These are phyloP conservation scores for Trichoderma gracile DNA, from an alignment of 2,329 filamentous ascomycete species.

Conservation along the genomic window DNA sequence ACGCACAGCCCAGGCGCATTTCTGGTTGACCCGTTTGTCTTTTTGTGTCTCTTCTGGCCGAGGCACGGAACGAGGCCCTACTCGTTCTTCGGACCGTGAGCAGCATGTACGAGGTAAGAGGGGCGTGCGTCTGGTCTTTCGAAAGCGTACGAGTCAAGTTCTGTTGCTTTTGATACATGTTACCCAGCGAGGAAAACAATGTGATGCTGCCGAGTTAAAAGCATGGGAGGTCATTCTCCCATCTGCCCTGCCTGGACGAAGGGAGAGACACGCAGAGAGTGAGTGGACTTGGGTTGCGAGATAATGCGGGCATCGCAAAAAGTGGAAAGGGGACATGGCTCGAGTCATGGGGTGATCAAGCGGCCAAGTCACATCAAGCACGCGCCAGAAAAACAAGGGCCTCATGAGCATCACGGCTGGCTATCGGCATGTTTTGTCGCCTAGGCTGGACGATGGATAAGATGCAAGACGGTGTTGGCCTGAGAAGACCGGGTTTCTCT, in stretches of 20 bases:
- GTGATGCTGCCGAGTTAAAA: too few species aligned
- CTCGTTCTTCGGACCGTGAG: too few species aligned
- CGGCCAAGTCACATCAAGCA: not conserved
- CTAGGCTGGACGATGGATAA: not conserved
- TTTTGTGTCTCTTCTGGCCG: not conserved
- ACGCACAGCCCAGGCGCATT: not conserved
- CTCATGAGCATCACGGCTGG: not conserved
- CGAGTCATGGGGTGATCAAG: not conserved
- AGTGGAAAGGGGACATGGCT: conserved; percentile 4
- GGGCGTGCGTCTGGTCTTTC: too few species aligned
- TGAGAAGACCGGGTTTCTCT: not conserved
- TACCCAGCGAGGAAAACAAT: too few species aligned
- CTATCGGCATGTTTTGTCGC: not conserved
- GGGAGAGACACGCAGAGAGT: not conserved
- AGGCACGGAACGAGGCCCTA: not conserved
- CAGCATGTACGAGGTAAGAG: too few species aligned
- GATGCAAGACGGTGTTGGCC: not conserved
- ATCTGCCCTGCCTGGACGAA: not conserved
- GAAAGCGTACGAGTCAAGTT: too few species aligned
- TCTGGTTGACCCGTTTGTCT: not conserved
- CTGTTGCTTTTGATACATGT: too few species aligned
- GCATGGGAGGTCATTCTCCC: too few species aligned
- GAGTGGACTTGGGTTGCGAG: not conserved
- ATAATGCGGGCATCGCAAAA: conserved; percentile 14
- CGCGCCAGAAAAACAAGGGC: too few species aligned